Evolutionary conservation across 2,329 filamentous ascomycete genomes (phyloP).

Genomic region (Paracoccidioides lutzii): DNA sequence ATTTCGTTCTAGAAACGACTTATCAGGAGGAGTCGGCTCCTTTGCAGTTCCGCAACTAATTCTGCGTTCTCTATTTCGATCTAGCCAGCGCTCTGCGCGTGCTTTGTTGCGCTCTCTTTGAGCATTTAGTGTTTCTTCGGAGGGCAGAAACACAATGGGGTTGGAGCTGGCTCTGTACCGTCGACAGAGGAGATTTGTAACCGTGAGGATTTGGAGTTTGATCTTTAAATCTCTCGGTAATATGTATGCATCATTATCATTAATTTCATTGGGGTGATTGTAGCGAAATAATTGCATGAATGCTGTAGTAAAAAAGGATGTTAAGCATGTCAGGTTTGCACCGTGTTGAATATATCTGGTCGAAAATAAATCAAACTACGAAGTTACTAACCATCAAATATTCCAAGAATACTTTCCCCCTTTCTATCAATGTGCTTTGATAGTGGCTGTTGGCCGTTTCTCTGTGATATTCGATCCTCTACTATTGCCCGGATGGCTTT

Average conservation of each 20-base stretch:
- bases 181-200: constrained; percentile 34
- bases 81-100: constrained; percentile 8
- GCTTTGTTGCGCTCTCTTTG: constrained; percentile 9
- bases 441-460: neutral
- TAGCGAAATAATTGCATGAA: constrained; percentile 33
- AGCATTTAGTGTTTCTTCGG: constrained; percentile 22
- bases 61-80: neutral
- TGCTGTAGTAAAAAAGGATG: constrained; percentile 16
- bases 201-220: constrained; percentile 37
- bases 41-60: neutral
- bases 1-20: constrained; percentile 13
- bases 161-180: constrained; percentile 22
- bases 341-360: no score
- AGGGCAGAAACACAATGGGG: constrained; percentile 19
- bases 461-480: constrained; percentile 16
- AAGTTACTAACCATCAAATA: constrained; percentile 19
- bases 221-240: constrained; percentile 30
- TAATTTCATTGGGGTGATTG: constrained; percentile 20
- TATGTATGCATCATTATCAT: constrained; percentile 14
- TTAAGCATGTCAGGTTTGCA: no score
- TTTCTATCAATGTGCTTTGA: constrained; percentile 5
- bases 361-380: neutral
- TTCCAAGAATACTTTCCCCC: constrained; percentile 14
- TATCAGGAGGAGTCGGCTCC: neutral
- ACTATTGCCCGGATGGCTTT: constrained; percentile 34